Percentiles rank a stretch among this genome's conserved stretches.
Conservation (phyloP, 228 moss, liverwort and hornwort species). For the Sphagnum fallax region DNA sequence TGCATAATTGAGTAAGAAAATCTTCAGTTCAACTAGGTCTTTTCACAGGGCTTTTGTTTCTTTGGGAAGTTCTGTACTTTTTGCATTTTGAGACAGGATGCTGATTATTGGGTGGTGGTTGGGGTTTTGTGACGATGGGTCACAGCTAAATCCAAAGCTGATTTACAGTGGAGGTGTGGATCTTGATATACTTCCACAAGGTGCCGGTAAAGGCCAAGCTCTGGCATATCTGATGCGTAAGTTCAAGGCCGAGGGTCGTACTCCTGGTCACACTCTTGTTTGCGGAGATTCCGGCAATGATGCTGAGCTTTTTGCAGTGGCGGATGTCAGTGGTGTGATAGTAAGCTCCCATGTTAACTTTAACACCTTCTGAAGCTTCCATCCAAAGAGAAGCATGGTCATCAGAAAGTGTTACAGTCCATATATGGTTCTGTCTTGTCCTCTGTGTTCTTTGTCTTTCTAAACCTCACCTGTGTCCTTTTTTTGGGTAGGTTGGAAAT, state of each 20-base stretch:
- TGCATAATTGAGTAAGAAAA: no score
- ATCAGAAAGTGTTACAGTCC: no score
- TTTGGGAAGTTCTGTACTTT: not conserved
- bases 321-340: conserved; percentile 74
- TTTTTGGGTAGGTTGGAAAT: conserved; percentile 59
- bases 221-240: conserved; percentile 67
- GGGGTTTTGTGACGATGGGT: conserved; percentile 1
- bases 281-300: conserved; percentile 98
- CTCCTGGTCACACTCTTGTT: conserved; percentile 66
- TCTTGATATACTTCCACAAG: conserved; percentile 77
- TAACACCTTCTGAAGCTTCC: no score
- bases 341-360: conserved; percentile 25
- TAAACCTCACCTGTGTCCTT: not conserved
- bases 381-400: no score
- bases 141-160: conserved; percentile 68
- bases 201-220: conserved; percentile 89
- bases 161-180: conserved; percentile 86
- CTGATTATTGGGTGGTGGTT: not conserved
- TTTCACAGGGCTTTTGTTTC: not conserved
- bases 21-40: no score
- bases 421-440: not conserved
- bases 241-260: conserved; percentile 47
- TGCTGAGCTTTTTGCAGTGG: conserved; percentile 76
- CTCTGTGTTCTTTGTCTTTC: not conserved
- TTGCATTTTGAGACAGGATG: not conserved